These are phyloP conservation scores for Tulasnella sp. DNA, from an alignment of 768 basidiomycete species.

Conservation along the genomic window DNA sequence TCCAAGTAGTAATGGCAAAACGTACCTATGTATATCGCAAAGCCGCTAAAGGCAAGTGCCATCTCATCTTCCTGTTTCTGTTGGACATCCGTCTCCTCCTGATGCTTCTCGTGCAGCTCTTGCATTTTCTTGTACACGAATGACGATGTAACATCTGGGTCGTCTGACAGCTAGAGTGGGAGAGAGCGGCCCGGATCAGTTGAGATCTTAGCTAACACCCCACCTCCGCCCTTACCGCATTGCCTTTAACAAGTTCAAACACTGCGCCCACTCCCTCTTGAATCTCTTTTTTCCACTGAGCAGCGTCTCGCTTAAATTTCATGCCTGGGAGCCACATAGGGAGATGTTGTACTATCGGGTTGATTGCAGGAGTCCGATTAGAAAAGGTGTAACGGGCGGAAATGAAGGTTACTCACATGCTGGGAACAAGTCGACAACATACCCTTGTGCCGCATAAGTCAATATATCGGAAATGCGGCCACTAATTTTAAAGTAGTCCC, in stretches of 20 bases:
- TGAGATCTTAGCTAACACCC: too few relatives aligned
- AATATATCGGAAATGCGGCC: background rate
- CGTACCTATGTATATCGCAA: too few relatives aligned
- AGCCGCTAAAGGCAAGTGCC: too few relatives aligned
- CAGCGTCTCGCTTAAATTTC: constrained; percentile 22
- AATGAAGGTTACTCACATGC: background rate
- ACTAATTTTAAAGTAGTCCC: background rate
- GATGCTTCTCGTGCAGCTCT: too few relatives aligned
- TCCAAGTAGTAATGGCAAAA: too few relatives aligned
- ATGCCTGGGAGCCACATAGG: constrained; percentile 28
- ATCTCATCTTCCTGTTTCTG: too few relatives aligned
- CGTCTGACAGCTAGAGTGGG: too few relatives aligned
- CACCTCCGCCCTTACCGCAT: background rate
- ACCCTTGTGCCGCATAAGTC: background rate
- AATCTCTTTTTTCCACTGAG: background rate
- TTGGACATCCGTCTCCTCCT: too few relatives aligned
- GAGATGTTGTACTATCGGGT: constrained; percentile 19
- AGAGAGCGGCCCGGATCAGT: too few relatives aligned
- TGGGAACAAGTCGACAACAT: background rate
- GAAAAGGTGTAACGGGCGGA: too few relatives aligned
- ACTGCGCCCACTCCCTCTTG: background rate
- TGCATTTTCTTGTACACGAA: too few relatives aligned
- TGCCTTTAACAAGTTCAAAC: background rate
- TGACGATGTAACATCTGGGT: too few relatives aligned
- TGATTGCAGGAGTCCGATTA: background rate